phyloP scores from a whole-genome alignment of 208 protist species.

The Phytomonas francai region DNA sequence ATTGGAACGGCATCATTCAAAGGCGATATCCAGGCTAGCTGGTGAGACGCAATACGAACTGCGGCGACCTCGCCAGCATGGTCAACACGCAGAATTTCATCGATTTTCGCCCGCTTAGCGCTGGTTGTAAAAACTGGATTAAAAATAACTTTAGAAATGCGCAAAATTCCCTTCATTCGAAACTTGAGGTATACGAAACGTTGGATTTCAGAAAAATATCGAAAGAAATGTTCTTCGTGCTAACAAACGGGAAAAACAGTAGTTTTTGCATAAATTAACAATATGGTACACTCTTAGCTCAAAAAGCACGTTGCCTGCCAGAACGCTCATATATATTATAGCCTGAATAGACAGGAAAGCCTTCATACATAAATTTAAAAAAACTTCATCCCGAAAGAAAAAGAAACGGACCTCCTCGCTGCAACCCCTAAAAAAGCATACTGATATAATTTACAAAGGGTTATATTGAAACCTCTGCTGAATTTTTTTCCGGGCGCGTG shows the following conservation, averaged over 20 bases:
- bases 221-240: neutral
- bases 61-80: constrained; percentile 78
- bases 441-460: neutral
- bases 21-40: constrained; percentile 76
- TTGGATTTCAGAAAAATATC: neutral
- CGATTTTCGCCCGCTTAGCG: constrained; percentile 60
- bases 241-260: neutral
- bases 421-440: neutral
- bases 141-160: constrained; percentile 1
- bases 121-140: constrained; percentile 33
- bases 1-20: constrained; percentile 55
- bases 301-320: neutral
- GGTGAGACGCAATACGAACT: constrained; percentile 63
- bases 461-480: neutral
- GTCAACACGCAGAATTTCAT: constrained; percentile 77
- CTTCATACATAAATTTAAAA: neutral
- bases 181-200: neutral
- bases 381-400: neutral
- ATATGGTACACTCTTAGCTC: neutral
- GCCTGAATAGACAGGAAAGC: neutral
- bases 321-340: neutral
- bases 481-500: neutral
- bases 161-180: constrained; percentile 21
- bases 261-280: neutral
- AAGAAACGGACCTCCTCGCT: neutral